A percentile compares a stretch with the other conserved stretches of the same genome.
These are phyloP conservation scores for Populus pruinosa DNA, from an alignment of 345 rosid genomes.

Conservation along the genomic window DNA sequence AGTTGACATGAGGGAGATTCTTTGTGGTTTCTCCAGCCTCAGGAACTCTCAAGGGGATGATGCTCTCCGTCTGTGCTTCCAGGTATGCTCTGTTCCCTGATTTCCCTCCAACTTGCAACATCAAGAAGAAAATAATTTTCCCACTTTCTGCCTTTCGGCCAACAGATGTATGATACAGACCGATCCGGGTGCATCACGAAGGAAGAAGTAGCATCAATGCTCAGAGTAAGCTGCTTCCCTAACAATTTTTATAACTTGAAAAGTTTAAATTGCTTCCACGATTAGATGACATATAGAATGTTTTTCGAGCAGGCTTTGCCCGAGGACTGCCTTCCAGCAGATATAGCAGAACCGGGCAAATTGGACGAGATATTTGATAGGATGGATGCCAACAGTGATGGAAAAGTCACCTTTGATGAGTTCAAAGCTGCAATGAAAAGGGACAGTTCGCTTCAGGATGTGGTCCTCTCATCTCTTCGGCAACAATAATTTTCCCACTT, in stretches of 20 bases:
- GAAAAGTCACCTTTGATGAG: conserved; percentile 65
- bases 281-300: not conserved
- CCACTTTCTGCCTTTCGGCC: not conserved
- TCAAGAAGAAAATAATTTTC: not conserved
- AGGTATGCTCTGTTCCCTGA: conserved; percentile 26
- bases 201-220: conserved; percentile 70
- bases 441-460: conserved; percentile 67
- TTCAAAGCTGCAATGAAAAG: conserved; percentile 67
- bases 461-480: conserved; percentile 57
- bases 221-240: conserved; percentile 36
- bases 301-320: conserved; percentile 51
- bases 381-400: conserved; percentile 68
- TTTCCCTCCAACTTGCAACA: not conserved
- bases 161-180: conserved; percentile 64
- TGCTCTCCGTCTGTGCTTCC: conserved; percentile 60
- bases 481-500: conserved; percentile 29
- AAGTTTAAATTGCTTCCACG: not conserved
- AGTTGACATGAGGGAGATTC: conserved; percentile 60
- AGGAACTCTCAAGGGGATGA: conserved; percentile 62
- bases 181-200: conserved; percentile 65
- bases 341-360: conserved; percentile 58
- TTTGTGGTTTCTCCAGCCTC: conserved; percentile 66
- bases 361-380: conserved; percentile 59
- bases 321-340: conserved; percentile 57
- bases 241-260: not conserved